These are phyloP conservation scores for Erysimum cheiri DNA, from an alignment of 441 rosid species.

Conservation along the genomic window DNA sequence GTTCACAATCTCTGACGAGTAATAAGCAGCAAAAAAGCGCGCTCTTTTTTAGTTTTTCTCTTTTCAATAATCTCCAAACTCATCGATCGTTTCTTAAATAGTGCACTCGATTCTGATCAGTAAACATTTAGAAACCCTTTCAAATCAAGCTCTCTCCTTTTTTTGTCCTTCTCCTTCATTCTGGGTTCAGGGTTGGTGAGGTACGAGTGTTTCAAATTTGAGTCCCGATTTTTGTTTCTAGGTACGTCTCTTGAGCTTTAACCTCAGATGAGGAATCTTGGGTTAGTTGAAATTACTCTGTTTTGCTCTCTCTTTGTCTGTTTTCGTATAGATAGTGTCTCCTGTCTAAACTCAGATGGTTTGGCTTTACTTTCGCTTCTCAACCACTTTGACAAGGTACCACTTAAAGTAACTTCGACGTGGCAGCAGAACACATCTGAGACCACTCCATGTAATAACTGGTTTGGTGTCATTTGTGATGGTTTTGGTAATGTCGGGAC, in stretches of 20 bases:
- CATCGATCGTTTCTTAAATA: conserved; percentile 25
- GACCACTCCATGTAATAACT: conserved; percentile 60
- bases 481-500: conserved; percentile 40
- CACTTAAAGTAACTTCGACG: conserved; percentile 50
- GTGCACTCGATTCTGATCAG: neutral
- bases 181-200: conserved; percentile 13
- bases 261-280: conserved; percentile 33
- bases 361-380: conserved; percentile 56
- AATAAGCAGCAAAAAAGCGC: neutral
- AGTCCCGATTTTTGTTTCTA: neutral
- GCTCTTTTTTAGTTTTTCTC: neutral
- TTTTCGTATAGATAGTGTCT: conserved; percentile 13
- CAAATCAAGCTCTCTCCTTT: conserved; percentile 22
- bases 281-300: conserved; percentile 24
- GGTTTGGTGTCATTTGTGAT: conserved; percentile 72
- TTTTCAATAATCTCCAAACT: neutral
- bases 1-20: conserved; percentile 31
- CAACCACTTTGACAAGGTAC: conserved; percentile 52
- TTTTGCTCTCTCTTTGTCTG: conserved; percentile 35
- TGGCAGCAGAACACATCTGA: conserved; percentile 62
- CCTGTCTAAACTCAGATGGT: conserved; percentile 55
- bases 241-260: conserved; percentile 3
- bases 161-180: neutral
- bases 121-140: neutral
- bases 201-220: conserved; percentile 19